These are phyloP conservation scores for Tetrahymena borealis DNA, from an alignment of 73 alveolate genomes.

Conservation along the genomic window DNA sequence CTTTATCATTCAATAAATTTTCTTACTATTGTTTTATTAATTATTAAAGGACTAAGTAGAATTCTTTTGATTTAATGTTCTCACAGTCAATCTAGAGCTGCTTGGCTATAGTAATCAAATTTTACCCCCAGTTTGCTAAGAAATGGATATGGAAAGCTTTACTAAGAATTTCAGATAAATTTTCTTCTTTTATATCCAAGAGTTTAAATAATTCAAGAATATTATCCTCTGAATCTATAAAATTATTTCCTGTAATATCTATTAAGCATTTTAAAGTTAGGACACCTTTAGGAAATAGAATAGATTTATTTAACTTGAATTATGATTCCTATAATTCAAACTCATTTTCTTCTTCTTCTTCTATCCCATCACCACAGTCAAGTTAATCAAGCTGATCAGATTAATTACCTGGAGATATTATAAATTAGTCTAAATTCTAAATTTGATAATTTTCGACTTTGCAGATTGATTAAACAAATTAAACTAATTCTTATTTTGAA, in stretches of 20 bases:
- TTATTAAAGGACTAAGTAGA: neutral
- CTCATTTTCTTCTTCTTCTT: no score
- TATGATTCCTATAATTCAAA: no score
- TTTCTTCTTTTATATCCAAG: neutral
- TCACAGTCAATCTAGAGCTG: neutral
- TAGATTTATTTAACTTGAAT: neutral
- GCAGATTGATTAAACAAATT: neutral
- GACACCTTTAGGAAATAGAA: neutral
- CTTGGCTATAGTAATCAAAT: neutral
- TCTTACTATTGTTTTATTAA: neutral
- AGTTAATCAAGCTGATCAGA: no score
- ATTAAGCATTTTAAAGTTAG: neutral
- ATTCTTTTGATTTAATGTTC: no score
- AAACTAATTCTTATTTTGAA: neutral
- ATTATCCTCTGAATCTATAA: neutral
- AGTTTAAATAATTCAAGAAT: neutral
- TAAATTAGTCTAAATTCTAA: neutral
- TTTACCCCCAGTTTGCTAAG: neutral
- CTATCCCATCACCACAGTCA: no score
- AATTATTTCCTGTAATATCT: neutral
- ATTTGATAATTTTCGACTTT: neutral
- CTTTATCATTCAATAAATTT: no score
- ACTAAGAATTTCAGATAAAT: neutral
- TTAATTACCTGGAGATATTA: neutral
- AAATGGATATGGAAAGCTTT: neutral